Evolutionary conservation across 176 grass and related monocot genomes (phyloP), one percentile per base, ranked within the genome.

Genomic region (Carex scoparia): DNA sequence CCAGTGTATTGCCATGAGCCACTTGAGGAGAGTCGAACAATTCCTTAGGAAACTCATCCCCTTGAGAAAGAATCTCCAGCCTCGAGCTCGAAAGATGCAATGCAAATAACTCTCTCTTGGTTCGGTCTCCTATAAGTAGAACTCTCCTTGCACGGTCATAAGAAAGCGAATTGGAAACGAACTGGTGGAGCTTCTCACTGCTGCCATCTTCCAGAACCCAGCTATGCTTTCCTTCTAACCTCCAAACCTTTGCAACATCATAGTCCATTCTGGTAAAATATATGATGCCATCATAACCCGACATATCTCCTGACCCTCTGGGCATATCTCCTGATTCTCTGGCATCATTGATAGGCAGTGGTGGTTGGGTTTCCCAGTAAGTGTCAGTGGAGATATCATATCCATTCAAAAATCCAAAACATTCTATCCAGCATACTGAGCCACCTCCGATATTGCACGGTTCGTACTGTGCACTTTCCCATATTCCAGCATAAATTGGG

Each of bases 161-260:
- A 10, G 61, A 19, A 63, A 23, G 10, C 2, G 7, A 8, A 62
- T 7, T 6, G n/a, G n/a, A 7, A 62, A 23, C 1, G 19, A 27
- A 62, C 60, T 14, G 42, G 42, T 1, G 7, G 57, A 59, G 57
- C 16, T 59, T 16, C 57, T 59, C 57, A 59, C 16, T 59, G 57
- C 46, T 48, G 65, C 32, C 65, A 7, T 28, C 72, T 77, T 77
- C 72, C 72, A 51, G 10, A 77, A 77, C 6, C 72, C 72, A 77
- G 10, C 40, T 49, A 53, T 54, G 2, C 10, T 77, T 77, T 23
- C 10, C 38, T 54, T 77, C 48, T 77, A 54, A 77, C 42, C 40
- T n/a, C 48, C 72, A 77, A 3, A 54, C 72, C 11, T 28, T 54
- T 27, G 15, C 42, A 6, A 51, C 23, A 51, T 0, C 30, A 14